Evolutionary conservation across 345 rosid genomes (phyloP).

Genomic region (Salix koriyanagi): DNA sequence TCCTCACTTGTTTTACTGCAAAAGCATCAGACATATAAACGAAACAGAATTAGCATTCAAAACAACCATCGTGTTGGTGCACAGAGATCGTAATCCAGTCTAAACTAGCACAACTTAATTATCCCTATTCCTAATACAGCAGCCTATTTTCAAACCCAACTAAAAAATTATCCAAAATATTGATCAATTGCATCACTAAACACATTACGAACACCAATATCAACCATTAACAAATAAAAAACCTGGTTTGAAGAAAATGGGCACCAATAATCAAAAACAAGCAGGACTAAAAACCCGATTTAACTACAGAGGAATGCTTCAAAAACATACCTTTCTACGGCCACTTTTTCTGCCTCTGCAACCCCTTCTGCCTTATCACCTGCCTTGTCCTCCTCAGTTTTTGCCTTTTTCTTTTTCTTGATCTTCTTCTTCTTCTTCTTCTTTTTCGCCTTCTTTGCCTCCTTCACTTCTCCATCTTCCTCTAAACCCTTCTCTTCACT

Average conservation of each 20-base stretch:
- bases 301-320: background rate
- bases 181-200: background rate
- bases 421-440: slow-evolving; percentile 14
- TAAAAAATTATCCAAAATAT: background rate
- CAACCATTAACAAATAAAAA: background rate
- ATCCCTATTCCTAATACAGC: background rate
- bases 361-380: slow-evolving; percentile 6
- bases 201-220: background rate
- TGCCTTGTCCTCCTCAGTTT: slow-evolving; percentile 9
- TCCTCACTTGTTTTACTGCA: slow-evolving; percentile 50
- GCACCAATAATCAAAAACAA: background rate
- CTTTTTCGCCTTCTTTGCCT: slow-evolving; percentile 9
- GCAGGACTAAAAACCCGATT: background rate
- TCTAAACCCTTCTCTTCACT: slow-evolving; percentile 5
- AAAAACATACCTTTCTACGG: slow-evolving; percentile 9
- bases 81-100: background rate
- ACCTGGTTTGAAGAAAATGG: background rate
- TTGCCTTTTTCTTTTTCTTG: slow-evolving; percentile 7
- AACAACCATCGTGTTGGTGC: background rate
- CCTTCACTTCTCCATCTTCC: background rate
- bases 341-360: slow-evolving; percentile 2
- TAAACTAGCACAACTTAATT: background rate
- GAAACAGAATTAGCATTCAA: background rate
- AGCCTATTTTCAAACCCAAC: too few species aligned
- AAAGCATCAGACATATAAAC: background rate